Conservation (phyloP, 106 monocot genomes). For the Allium sativum region DNA sequence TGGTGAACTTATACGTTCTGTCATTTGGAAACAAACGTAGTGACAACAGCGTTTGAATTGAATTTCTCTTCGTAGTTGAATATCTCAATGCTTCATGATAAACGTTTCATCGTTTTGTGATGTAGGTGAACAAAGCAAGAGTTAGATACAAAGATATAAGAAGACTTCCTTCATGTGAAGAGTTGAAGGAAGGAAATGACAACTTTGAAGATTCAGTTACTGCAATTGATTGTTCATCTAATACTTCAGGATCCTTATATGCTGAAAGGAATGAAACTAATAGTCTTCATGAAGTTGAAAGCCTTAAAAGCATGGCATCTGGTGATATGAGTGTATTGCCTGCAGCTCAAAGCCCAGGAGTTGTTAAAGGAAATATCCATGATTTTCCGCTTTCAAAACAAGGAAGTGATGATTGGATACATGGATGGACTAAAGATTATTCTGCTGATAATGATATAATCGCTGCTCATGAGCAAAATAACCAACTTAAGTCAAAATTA, state of each 20-base stretch:
- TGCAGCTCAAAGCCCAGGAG: conserved; percentile 19
- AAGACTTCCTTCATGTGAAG: conserved; percentile 32
- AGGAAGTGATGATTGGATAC: conserved; percentile 48
- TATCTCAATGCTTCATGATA: no score
- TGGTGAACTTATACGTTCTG: no score
- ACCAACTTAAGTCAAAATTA: conserved; percentile 37
- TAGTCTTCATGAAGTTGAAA: conserved; percentile 30
- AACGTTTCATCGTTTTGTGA: conserved; percentile 1
- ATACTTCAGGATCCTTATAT: conserved; percentile 63
- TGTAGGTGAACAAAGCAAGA: conserved; percentile 56
- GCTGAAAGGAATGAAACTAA: conserved; percentile 65
- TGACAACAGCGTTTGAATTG: no score
- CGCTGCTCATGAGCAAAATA: conserved; percentile 61
- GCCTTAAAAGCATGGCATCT: conserved; percentile 23
- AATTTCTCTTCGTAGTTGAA: no score
- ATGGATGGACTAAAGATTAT: conserved; percentile 69
- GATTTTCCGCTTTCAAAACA: conserved; percentile 27
- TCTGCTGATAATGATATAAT: conserved; percentile 51
- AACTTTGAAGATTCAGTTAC: conserved; percentile 41
- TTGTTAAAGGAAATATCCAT: conserved; percentile 24
- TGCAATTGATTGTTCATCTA: conserved; percentile 65
- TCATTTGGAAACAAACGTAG: no score
- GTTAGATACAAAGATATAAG: conserved; percentile 34
- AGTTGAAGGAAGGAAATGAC: conserved; percentile 41
- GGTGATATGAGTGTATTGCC: conserved; percentile 17